Percentiles rank a stretch among this genome's conserved stretches.
These are phyloP conservation scores for Didymella arachidicola DNA, from an alignment of 2,329 filamentous ascomycete species.

Conservation along the genomic window DNA sequence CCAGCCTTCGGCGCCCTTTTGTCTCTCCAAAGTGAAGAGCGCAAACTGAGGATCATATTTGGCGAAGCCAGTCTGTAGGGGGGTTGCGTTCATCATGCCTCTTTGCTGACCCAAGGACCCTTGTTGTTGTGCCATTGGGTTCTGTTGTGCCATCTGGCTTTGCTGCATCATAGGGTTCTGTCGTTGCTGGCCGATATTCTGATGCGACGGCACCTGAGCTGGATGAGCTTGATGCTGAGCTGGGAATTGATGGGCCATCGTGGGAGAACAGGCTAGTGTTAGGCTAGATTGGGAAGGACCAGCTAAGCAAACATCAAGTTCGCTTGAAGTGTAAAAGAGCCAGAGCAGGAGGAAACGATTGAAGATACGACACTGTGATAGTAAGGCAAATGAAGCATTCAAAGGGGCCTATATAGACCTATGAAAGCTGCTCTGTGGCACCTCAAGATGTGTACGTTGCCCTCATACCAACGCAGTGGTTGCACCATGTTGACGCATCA, in stretches of 20 bases:
- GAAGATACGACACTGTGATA: slow-evolving; percentile 16
- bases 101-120: slow-evolving; percentile 20
- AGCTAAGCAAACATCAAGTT: slow-evolving; percentile 9
- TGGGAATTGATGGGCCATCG: slow-evolving; percentile 25
- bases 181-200: slow-evolving; percentile 32
- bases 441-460: slow-evolving; percentile 8
- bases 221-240: slow-evolving; percentile 20
- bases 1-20: slow-evolving; percentile 33
- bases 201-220: slow-evolving; percentile 23
- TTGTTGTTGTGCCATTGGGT: not conserved
- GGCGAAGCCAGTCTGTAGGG: slow-evolving; percentile 14
- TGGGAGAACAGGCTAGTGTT: no score
- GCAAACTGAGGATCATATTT: slow-evolving; percentile 34
- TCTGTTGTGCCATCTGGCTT: not conserved
- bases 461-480: slow-evolving; percentile 20
- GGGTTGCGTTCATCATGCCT: slow-evolving; percentile 19
- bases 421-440: slow-evolving; percentile 10
- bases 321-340: not conserved
- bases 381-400: slow-evolving; percentile 27
- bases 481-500: slow-evolving; percentile 22
- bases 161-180: slow-evolving; percentile 11
- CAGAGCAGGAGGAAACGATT: slow-evolving; percentile 9
- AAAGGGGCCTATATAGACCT: slow-evolving; percentile 26
- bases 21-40: slow-evolving; percentile 39
- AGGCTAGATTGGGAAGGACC: not conserved